Evolutionary conservation across 2,329 filamentous ascomycete genomes (phyloP).

Genomic region (Neonectria neomacrospora): DNA sequence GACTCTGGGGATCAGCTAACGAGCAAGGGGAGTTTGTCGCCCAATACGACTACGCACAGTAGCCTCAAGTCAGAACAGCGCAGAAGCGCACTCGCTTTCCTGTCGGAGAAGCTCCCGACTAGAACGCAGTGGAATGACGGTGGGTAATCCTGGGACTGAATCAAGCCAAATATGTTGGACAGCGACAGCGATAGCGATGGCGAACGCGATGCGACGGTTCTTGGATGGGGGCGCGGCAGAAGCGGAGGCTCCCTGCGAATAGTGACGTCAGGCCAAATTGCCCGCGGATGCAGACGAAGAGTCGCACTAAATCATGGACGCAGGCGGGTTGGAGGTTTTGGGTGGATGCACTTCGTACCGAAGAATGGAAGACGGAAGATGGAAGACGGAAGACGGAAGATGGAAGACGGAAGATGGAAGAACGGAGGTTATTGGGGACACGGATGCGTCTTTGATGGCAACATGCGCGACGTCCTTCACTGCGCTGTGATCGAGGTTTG

Average conservation of each 20-base stretch:
- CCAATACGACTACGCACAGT: neutral
- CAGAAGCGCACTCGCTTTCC: neutral
- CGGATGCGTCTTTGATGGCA: neutral
- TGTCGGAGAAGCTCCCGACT: neutral
- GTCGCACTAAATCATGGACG: neutral
- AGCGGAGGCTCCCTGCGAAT: constrained; percentile 4
- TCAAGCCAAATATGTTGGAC: neutral
- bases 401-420: neutral
- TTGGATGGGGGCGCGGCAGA: neutral
- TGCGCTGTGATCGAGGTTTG: neutral
- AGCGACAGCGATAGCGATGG: neutral
- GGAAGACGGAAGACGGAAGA: neutral
- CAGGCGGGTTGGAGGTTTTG: neutral
- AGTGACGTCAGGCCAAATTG: constrained; percentile 24
- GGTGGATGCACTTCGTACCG: neutral
- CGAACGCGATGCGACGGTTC: neutral
- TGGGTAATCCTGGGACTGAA: neutral
- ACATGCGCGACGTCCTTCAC: neutral
- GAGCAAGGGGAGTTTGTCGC: neutral
- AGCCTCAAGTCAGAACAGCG: neutral
- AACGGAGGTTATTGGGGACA: neutral
- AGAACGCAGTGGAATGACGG: neutral
- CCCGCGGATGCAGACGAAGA: constrained; percentile 1
- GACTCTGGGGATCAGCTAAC: neutral
- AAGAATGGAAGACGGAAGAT: neutral